Evolutionary conservation across 2,329 filamentous ascomycete genomes (phyloP), one percentile per base, ranked within the genome.

Genomic region (Botrytis medusae): DNA sequence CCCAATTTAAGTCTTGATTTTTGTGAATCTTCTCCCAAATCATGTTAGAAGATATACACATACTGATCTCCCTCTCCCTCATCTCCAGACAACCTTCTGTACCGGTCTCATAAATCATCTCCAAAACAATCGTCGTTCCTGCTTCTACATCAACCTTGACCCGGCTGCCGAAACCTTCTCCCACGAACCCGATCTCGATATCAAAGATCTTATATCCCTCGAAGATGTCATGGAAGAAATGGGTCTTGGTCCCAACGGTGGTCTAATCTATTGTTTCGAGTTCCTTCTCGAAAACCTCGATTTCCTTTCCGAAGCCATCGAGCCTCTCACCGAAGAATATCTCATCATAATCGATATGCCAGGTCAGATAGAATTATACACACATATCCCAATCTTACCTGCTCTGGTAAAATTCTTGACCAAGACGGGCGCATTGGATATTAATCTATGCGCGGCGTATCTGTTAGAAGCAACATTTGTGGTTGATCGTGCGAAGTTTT

Each of bases 331-430:
- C 16, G 96, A 99, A 79, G 96, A 98, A 79, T 98, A 97, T 83
- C 88, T 99, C 76, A 97, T 98, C 83, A 93, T 99, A 76, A 94
- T 99, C 84, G 96, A 99, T 84, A 98, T 98, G 93, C 96, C 96
- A 0, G 96, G 96, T 73, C 96, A 99, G 85, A 98, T 99, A 83
- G 96, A 99, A 84, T 89, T 99, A 22, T 99, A 98, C 84, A 98
- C 95, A 3, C 96, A 99, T 82, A 93, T 98, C 48, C 96, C 96
- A 57, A 92, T 99, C 77, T 86, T 99, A 46, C 96, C 96, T 1
- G 89, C 90, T 32, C 88, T 99, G 65, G 91, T 95, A 77, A 92
- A 91, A 79, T 93, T 93, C 81, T 87, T 98, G 69, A 94, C 92
- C 60, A 89, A 92, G 75, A 86, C 90, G 18, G 95, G 95, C 14